A percentile compares a stretch with the other conserved stretches of the same genome.
These are phyloP conservation scores for Zygoascus biomembranicola DNA, from an alignment of 805 yeast genomes.

Conservation along the genomic window DNA sequence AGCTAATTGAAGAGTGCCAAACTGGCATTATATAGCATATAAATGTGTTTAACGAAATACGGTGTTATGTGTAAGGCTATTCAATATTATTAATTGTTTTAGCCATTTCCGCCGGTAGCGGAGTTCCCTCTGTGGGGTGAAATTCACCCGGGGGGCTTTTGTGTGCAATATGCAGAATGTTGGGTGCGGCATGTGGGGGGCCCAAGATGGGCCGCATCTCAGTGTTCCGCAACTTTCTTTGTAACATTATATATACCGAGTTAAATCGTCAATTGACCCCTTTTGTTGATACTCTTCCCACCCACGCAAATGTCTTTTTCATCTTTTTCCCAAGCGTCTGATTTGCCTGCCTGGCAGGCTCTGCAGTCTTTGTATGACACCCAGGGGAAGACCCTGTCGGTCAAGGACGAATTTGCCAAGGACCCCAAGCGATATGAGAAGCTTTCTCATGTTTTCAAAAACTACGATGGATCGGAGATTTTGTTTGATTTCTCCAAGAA, in stretches of 20 bases:
- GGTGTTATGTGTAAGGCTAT: too few relatives aligned
- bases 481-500: conserved; percentile 94
- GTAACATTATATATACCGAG: neutral
- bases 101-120: too few relatives aligned
- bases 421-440: conserved; percentile 72
- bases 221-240: neutral
- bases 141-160: too few relatives aligned
- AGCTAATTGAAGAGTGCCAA: too few relatives aligned
- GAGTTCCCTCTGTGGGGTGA: too few relatives aligned
- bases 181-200: too few relatives aligned
- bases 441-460: conserved; percentile 67
- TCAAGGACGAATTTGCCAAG: conserved; percentile 65
- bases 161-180: too few relatives aligned
- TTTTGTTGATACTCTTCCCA: too few relatives aligned
- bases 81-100: too few relatives aligned
- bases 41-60: too few relatives aligned
- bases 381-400: conserved; percentile 62
- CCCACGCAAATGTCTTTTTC: conserved; percentile 27
- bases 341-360: conserved; percentile 77
- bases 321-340: conserved; percentile 53
- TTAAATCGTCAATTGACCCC: too few relatives aligned
- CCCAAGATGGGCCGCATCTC: neutral
- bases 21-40: too few relatives aligned
- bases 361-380: conserved; percentile 63
- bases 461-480: conserved; percentile 82